These are phyloP conservation scores for Takashimella koratensis DNA, from an alignment of 1,284 basidiomycete species.

Conservation along the genomic window DNA sequence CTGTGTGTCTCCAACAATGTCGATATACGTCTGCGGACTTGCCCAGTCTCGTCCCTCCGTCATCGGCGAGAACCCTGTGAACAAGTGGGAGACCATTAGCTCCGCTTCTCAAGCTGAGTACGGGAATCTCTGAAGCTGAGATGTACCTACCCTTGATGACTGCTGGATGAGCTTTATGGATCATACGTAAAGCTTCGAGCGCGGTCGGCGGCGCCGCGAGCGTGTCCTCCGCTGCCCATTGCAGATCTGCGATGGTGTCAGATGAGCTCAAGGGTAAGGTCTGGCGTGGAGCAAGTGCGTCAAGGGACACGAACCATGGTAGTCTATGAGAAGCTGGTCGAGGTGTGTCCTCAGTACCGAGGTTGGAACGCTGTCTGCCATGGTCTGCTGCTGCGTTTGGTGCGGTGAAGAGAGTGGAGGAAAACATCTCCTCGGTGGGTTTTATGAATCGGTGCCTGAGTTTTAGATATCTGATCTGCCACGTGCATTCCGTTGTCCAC, in stretches of 20 bases:
- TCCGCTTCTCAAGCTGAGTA: background rate
- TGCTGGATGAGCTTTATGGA: constrained; percentile 71
- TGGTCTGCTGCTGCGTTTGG: too few relatives aligned
- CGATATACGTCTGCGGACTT: constrained; percentile 25
- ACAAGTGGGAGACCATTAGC: background rate
- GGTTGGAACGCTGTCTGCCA: background rate
- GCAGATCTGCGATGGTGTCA: constrained; percentile 34
- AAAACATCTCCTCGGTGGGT: too few relatives aligned
- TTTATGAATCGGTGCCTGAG: too few relatives aligned
- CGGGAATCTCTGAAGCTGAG: background rate
- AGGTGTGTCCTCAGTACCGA: constrained; percentile 7
- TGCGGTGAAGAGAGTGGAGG: too few relatives aligned
- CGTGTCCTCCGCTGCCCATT: constrained; percentile 48
- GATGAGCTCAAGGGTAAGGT: too few relatives aligned
- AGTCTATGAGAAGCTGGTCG: constrained; percentile 11
- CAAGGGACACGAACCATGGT: constrained; percentile 20
- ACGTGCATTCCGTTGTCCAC: too few relatives aligned
- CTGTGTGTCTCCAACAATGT: constrained; percentile 55
- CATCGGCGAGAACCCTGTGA: constrained; percentile 37
- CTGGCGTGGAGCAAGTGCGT: too few relatives aligned
- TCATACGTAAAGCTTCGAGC: constrained; percentile 67
- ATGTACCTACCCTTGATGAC: constrained; percentile 61
- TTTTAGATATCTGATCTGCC: too few relatives aligned
- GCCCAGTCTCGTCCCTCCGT: constrained; percentile 21
- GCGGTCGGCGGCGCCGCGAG: constrained; percentile 61